Conservation (phyloP, 306 rosid genomes). For the Sechiopsis laciniata region DNA sequence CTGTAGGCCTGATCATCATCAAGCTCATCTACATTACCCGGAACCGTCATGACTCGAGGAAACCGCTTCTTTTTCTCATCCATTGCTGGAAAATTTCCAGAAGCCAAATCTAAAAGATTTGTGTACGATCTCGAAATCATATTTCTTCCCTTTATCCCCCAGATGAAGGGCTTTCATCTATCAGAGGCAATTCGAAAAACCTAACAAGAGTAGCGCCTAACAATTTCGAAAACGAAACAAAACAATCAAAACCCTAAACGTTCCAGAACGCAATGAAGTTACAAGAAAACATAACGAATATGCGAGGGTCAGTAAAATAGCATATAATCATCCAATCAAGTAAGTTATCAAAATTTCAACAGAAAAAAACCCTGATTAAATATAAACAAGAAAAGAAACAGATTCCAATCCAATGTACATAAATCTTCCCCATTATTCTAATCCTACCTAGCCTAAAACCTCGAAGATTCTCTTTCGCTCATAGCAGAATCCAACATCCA, state of each 20-base stretch:
- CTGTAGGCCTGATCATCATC: conserved; percentile 62
- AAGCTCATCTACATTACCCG: conserved; percentile 51
- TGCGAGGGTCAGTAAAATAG: conserved; percentile 1
- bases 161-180: conserved; percentile 8
- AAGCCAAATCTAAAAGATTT: conserved; percentile 75
- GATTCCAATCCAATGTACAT: conserved; percentile 16
- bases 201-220: conserved; percentile 12
- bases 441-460: conserved; percentile 36
- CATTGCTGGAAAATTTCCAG: conserved; percentile 66
- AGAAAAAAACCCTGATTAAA: background rate
- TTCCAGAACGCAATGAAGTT: background rate
- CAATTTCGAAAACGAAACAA: conserved; percentile 8
- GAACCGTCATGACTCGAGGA: conserved; percentile 60
- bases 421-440: conserved; percentile 25
- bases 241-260: conserved; percentile 22
- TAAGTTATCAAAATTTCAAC: background rate
- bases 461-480: conserved; percentile 38
- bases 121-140: conserved; percentile 74
- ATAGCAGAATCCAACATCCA: conserved; percentile 6
- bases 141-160: conserved; percentile 28
- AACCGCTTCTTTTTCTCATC: conserved; percentile 47
- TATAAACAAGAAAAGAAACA: background rate
- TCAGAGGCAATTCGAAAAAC: background rate
- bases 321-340: conserved; percentile 17
- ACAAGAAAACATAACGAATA: background rate